Evolutionary conservation across 805 yeast genomes (phyloP).

Genomic region (Wickerhamomyces chambardii): DNA sequence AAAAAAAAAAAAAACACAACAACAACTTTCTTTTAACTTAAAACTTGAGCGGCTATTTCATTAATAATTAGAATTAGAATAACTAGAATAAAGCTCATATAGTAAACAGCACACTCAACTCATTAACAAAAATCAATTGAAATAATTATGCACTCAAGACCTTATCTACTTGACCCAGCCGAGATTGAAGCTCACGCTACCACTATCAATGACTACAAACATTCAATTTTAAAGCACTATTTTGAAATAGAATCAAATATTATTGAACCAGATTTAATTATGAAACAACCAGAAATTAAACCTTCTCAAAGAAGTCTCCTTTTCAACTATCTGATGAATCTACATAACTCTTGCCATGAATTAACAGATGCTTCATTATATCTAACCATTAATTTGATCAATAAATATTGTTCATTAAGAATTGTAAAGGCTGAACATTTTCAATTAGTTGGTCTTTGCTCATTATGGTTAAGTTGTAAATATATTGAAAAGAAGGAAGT

Average conservation of each 20-base stretch:
- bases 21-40: too few species aligned
- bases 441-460: slow-evolving; percentile 79
- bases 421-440: slow-evolving; percentile 75
- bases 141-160: background rate
- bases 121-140: too few species aligned
- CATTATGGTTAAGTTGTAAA: slow-evolving; percentile 87
- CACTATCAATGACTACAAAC: background rate
- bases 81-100: too few species aligned
- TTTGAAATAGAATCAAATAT: slow-evolving; percentile 22
- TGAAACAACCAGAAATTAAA: slow-evolving; percentile 31
- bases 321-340: slow-evolving; percentile 74
- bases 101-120: too few species aligned
- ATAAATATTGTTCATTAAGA: slow-evolving; percentile 78
- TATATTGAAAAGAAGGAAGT: slow-evolving; percentile 59
- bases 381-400: slow-evolving; percentile 64
- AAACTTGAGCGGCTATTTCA: too few species aligned
- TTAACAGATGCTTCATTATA: slow-evolving; percentile 58
- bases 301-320: slow-evolving; percentile 61
- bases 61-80: too few species aligned
- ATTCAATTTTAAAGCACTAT: slow-evolving; percentile 22
- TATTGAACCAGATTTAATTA: slow-evolving; percentile 19
- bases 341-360: slow-evolving; percentile 53
- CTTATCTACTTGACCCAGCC: background rate
- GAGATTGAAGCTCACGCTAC: background rate
- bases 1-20: too few species aligned